These are phyloP conservation scores for Calycina marina DNA, from an alignment of 2,329 filamentous ascomycete genomes.

Conservation along the genomic window DNA sequence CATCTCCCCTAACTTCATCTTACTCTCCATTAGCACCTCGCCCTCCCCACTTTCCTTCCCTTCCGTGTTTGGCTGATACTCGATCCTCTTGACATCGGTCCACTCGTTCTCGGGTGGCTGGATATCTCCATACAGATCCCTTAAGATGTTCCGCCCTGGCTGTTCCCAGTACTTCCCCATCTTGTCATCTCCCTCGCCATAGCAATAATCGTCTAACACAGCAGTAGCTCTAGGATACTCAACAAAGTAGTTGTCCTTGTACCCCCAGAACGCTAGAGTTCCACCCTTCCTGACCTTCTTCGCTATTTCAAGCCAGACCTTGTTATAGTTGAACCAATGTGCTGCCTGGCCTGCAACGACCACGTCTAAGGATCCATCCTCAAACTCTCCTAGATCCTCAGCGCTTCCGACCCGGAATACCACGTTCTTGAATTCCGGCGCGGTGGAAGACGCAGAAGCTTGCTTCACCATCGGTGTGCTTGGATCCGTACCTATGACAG, in stretches of 20 bases:
- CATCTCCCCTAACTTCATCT: constrained; percentile 38
- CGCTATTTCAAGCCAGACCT: constrained; percentile 38
- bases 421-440: constrained; percentile 26
- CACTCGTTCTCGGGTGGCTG: constrained; percentile 36
- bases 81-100: constrained; percentile 34
- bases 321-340: constrained; percentile 49
- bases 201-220: constrained; percentile 40
- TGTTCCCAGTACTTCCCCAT: constrained; percentile 48
- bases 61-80: constrained; percentile 38
- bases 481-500: constrained; percentile 39
- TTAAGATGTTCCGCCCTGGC: constrained; percentile 40
- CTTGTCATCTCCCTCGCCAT: constrained; percentile 32
- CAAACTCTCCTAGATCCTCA: constrained; percentile 37
- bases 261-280: constrained; percentile 50
- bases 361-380: constrained; percentile 35
- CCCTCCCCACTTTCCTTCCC: constrained; percentile 27
- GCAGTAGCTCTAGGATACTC: constrained; percentile 35
- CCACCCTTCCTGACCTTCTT: constrained; percentile 39
- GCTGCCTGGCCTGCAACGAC: constrained; percentile 39
- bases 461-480: constrained; percentile 41
- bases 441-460: constrained; percentile 28
- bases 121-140: constrained; percentile 35
- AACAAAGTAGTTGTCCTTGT: constrained; percentile 47
- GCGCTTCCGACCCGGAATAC: constrained; percentile 34
- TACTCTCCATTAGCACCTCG: constrained; percentile 36